Evolutionary conservation across 2,329 filamentous ascomycete species (phyloP).

Genomic region (Amesomyces nigricolor): DNA sequence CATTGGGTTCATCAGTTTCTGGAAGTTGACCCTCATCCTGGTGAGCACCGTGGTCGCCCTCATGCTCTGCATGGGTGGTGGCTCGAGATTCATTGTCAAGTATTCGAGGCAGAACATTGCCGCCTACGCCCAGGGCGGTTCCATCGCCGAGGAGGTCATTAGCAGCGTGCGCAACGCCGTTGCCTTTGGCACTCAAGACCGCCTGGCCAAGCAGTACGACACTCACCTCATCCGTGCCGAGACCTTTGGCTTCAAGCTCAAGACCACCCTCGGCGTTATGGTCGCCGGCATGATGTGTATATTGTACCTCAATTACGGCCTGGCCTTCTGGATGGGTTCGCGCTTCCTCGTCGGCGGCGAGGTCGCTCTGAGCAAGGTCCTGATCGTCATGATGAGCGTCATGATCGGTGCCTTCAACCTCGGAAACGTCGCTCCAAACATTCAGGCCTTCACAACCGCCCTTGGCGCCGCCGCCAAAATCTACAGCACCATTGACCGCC

Average conservation of each 20-base stretch:
- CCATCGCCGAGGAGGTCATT: slow-evolving; percentile 87
- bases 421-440: slow-evolving; percentile 78
- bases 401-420: slow-evolving; percentile 92
- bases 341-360: slow-evolving; percentile 63
- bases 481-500: slow-evolving; percentile 84
- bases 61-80: slow-evolving; percentile 66
- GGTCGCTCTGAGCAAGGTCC: slow-evolving; percentile 61
- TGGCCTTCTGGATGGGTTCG: slow-evolving; percentile 85
- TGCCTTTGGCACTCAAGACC: slow-evolving; percentile 89
- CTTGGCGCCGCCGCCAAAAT: slow-evolving; percentile 86
- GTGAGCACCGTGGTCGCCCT: slow-evolving; percentile 76
- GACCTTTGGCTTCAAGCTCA: slow-evolving; percentile 68
- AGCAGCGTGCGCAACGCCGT: slow-evolving; percentile 88
- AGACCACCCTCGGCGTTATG: slow-evolving; percentile 69
- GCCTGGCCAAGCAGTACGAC: slow-evolving; percentile 83
- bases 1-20: slow-evolving; percentile 85
- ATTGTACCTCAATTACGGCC: slow-evolving; percentile 79
- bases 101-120: slow-evolving; percentile 73
- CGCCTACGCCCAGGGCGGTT: slow-evolving; percentile 78
- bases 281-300: slow-evolving; percentile 77
- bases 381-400: slow-evolving; percentile 84
- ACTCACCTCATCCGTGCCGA: slow-evolving; percentile 66
- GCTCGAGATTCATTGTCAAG: slow-evolving; percentile 70
- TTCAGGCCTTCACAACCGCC: slow-evolving; percentile 78
- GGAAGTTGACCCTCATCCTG: slow-evolving; percentile 88